Percentiles rank a stretch among this genome's conserved stretches.
Evolutionary conservation across 257 asterid genomes (phyloP).

Genomic region (Schizonepeta tenuifolia): DNA sequence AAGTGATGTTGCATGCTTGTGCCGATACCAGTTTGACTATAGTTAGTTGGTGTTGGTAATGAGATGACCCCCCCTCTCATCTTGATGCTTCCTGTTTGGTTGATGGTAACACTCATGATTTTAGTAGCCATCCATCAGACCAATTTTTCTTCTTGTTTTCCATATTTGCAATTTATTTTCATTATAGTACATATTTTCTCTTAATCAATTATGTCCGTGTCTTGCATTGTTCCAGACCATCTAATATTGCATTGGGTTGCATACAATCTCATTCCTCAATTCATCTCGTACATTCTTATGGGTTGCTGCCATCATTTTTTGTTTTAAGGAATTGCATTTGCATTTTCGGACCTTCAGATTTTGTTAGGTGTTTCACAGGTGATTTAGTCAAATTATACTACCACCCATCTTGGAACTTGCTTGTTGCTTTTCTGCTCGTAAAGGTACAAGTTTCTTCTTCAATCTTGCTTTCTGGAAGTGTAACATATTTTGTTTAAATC

Average conservation of each 20-base stretch:
- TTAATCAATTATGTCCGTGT: constrained; percentile 42
- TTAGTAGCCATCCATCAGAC: constrained; percentile 28
- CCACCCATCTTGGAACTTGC: constrained; percentile 36
- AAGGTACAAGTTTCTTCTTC: constrained; percentile 32
- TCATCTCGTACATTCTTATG: constrained; percentile 28
- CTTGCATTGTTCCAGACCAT: constrained; percentile 46
- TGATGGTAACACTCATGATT: constrained; percentile 32
- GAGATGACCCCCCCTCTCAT: constrained; percentile 30
- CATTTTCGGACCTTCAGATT: constrained; percentile 27
- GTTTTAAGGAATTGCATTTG: constrained; percentile 35
- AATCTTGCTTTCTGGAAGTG: neutral
- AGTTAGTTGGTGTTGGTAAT: constrained; percentile 27
- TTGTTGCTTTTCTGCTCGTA: constrained; percentile 33
- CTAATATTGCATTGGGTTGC: constrained; percentile 45
- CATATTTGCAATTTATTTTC: constrained; percentile 28
- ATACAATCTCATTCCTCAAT: constrained; percentile 51
- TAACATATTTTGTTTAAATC: neutral
- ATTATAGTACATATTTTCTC: constrained; percentile 19
- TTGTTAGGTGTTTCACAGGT: constrained; percentile 29
- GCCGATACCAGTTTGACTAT: constrained; percentile 12
- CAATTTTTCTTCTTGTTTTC: constrained; percentile 11
- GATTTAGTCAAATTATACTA: constrained; percentile 15
- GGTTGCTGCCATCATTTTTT: constrained; percentile 31
- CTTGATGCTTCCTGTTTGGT: constrained; percentile 39
- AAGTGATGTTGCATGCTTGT: constrained; percentile 26